Evolutionary conservation across 1,139 yeast genomes (phyloP).

Genomic region (Geotrichum europaeum): DNA sequence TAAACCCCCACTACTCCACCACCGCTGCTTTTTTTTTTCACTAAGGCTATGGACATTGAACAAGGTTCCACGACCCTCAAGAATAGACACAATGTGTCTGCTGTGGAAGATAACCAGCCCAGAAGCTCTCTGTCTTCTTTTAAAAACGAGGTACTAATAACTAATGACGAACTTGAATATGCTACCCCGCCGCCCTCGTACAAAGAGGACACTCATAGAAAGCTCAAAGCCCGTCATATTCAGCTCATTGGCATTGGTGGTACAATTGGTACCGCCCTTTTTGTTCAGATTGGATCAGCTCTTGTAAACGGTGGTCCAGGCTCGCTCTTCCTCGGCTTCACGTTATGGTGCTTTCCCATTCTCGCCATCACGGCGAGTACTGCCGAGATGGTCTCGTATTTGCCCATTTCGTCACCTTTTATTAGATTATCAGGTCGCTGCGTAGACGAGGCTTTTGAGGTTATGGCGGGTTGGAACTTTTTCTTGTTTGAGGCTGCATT

Average conservation of each 20-base stretch:
- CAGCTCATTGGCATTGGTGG: slow-evolving; percentile 81
- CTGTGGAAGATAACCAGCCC: background rate
- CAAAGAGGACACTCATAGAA: slow-evolving; percentile 11
- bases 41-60: background rate
- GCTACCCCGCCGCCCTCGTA: background rate
- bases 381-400: slow-evolving; percentile 78
- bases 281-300: slow-evolving; percentile 70
- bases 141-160: background rate
- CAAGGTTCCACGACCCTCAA: background rate
- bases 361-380: slow-evolving; percentile 63
- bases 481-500: slow-evolving; percentile 70
- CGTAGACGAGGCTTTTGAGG: slow-evolving; percentile 64
- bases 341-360: slow-evolving; percentile 55
- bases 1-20: background rate
- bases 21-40: background rate
- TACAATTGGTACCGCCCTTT: slow-evolving; percentile 73
- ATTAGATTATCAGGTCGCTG: slow-evolving; percentile 51
- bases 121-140: background rate
- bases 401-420: slow-evolving; percentile 68
- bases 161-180: background rate
- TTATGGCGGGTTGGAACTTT: slow-evolving; percentile 75
- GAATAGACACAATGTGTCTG: background rate
- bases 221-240: slow-evolving; percentile 39
- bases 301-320: slow-evolving; percentile 73
- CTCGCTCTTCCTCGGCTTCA: slow-evolving; percentile 60